Base-by-base conservation (phyloP, 2,329 filamentous ascomycete genomes). In the Beauveria sp. region DNA sequence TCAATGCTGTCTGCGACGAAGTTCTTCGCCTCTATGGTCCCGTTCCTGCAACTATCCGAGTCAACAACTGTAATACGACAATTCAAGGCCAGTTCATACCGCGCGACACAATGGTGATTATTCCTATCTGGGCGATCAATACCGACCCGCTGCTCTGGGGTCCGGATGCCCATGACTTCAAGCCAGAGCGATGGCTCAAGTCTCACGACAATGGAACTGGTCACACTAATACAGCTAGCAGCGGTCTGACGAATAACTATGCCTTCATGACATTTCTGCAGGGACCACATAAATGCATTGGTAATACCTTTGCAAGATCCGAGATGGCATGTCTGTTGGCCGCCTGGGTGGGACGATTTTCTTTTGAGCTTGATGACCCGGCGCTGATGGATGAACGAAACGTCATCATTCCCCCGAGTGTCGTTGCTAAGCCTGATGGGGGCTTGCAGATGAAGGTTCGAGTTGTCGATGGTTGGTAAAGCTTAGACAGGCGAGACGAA, bases 281-380 rank as follows among this genome's bases (percentile, higher is more conserved):
- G 70, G 93, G 93, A 0, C 91, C 92, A 2, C 79, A 92, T 58
- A 89, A 87, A 69, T 96, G 93, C 71, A 96, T 96, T 67, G 93
- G 92, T 0, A 82, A 87, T 72, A 80, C 79, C 2, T 96, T 96
- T 74, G 89, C 93, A 0, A 88, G 86, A 70, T 85, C 88, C 0
- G 93, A 97, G 78, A 89, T 96, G 73, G 91, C 90, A 7, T 93
- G 89, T 70, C 75, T 97, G 64, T 71, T 97, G 53, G 92, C 91
- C 22, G 81, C 84, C 10, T 86, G 89, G 80, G 81, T 93, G 3
- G 91, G 91, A 1, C 80, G 84, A 40, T 96, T 96, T 72, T 81
- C 86, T 69, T 86, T 87, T 70, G 76, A 76, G 66, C 70, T 87
- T 59, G 71, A 72, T 64, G 75, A 86, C 66, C 75, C 82, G 67